Base-by-base conservation (phyloP, 768 basidiomycete species). In the Termitomyces sp. region DNA sequence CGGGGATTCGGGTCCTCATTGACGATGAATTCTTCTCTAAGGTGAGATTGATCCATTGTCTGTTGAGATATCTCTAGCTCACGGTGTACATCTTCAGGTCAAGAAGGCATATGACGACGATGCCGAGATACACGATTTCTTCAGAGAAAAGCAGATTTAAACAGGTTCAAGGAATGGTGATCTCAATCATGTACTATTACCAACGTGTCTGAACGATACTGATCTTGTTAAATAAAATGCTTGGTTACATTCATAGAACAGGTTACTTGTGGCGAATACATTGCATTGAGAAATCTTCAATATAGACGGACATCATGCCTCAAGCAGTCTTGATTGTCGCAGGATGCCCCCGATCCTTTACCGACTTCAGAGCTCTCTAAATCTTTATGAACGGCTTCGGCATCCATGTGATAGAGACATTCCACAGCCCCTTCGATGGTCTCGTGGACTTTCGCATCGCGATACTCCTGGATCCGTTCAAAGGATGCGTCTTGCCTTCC, bases 1-100 rank as follows among this genome's bases (percentile, higher is more conserved):
- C 82, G 0, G 91, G 87, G 1, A 73, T 90, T 29, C 77, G 88
- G 3, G 83, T 85, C 13, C 69, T 93, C 7, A 78, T 78, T n/a
- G 91, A 92, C 58, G 83, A 83, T 48, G 67, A 62, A 4, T 92
- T 88, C 71, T 81, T 81, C 58, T 69, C 68, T 7, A 46, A 63
- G 56, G 60, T 56, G 22, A 6, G 50, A 20, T 57, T 26, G 7
- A 20, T 36, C 15, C 29, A 15, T 36, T 10, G 13, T 12, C 22
- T 1, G 12, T 29, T 8, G 1, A 24, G n/a, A 36, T 15, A 26
- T 18, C 10, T 33, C 34, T 13, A 29, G 51, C 28, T 52, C 44
- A 37, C 28, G 22, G 20, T 8, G 15, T 52, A 1, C 9, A 22
- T 46, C 18, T 46, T 22, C n/a, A 58, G 57, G 57, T 58, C 5